Percentiles rank a stretch among this genome's conserved stretches.
Evolutionary conservation across 2,329 filamentous ascomycete genomes (phyloP).

Genomic region (Elsinoe fawcettii): DNA sequence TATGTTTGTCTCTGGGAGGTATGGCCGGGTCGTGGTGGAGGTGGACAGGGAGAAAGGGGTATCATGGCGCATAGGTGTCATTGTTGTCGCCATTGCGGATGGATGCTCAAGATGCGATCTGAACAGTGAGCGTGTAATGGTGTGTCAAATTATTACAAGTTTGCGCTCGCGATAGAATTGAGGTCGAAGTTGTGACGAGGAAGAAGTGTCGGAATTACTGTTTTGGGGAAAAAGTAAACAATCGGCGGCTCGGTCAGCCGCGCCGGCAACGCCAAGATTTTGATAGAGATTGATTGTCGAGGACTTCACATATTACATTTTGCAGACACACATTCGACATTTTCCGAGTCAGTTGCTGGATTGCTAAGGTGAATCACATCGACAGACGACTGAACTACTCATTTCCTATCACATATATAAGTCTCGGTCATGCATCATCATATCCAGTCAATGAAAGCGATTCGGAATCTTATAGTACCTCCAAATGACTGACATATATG

Average conservation of each 20-base stretch:
- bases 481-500: slow-evolving; percentile 51
- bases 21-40: slow-evolving; percentile 46
- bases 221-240: slow-evolving; percentile 14
- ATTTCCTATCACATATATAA: too few relatives aligned
- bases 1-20: slow-evolving; percentile 53
- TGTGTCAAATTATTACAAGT: not conserved
- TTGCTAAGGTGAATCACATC: not conserved
- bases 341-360: not conserved
- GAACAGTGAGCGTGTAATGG: not conserved
- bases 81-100: slow-evolving; percentile 25
- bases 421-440: slow-evolving; percentile 17
- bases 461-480: slow-evolving; percentile 24
- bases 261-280: slow-evolving; percentile 14
- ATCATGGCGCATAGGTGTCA: slow-evolving; percentile 45
- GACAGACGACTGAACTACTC: too few relatives aligned
- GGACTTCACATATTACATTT: not conserved
- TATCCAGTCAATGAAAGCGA: slow-evolving; percentile 7
- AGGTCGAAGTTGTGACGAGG: slow-evolving; percentile 6
- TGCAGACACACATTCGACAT: not conserved
- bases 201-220: slow-evolving; percentile 3
- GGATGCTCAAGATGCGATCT: not conserved
- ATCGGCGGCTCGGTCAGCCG: slow-evolving; percentile 6
- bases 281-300: slow-evolving; percentile 13
- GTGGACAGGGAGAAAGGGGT: slow-evolving; percentile 59
- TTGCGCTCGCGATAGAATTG: not conserved